Conservation (phyloP, 1,284 basidiomycete genomes). For the Tilletiaria anomala region DNA sequence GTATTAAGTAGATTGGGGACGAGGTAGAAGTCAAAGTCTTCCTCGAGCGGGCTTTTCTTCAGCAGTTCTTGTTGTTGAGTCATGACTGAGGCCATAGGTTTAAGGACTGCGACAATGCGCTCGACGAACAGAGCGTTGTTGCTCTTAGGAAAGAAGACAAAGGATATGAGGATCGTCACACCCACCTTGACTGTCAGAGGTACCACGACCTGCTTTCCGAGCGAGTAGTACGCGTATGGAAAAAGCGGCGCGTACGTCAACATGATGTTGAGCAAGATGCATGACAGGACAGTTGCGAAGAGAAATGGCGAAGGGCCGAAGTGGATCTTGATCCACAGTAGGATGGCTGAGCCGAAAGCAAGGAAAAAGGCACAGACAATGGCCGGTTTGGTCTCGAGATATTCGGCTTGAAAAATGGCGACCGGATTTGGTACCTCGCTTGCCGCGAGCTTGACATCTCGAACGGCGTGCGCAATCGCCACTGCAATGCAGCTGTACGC, state of each 20-base stretch:
- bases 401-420: constrained; percentile 9
- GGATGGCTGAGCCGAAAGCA: constrained; percentile 50
- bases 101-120: constrained; percentile 47
- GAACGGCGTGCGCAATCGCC: constrained; percentile 51
- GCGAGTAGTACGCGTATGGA: constrained; percentile 55
- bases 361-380: constrained; percentile 55
- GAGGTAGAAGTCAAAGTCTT: constrained; percentile 41
- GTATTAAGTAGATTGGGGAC: constrained; percentile 39
- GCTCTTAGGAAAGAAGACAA: constrained; percentile 54
- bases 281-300: constrained; percentile 48
- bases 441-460: constrained; percentile 44
- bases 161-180: constrained; percentile 47
- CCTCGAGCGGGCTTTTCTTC: constrained; percentile 44
- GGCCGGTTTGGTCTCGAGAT: constrained; percentile 44
- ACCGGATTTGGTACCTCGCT: constrained; percentile 35
- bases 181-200: constrained; percentile 54
- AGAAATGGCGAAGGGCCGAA: constrained; percentile 55
- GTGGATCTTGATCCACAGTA: constrained; percentile 54
- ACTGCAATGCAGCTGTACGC: constrained; percentile 58
- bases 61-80: constrained; percentile 47
- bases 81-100: constrained; percentile 46
- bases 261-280: constrained; percentile 48
- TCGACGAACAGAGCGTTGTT: constrained; percentile 53
- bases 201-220: constrained; percentile 48
- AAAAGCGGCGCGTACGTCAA: constrained; percentile 52